phyloP scores from a whole-genome alignment of 2,329 filamentous ascomycete genomes.

The Trichoderma semiorbis region DNA sequence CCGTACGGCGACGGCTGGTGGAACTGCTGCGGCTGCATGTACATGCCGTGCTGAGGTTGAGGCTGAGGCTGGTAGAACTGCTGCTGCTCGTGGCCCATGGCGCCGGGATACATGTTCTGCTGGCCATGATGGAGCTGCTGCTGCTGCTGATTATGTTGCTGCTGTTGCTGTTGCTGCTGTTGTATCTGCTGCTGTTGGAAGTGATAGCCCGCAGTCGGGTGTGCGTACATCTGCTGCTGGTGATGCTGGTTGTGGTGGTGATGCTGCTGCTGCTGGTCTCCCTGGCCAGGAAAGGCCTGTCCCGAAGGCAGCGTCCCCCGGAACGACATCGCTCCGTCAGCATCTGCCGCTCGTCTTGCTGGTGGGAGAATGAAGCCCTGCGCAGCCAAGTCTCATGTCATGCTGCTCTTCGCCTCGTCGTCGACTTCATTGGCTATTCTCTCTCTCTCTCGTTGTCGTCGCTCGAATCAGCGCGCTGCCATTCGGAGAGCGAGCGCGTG shows the following conservation, averaged over 20 bases:
- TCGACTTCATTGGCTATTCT: background rate
- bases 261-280: conserved; percentile 28
- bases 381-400: conserved; percentile 17
- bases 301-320: conserved; percentile 39
- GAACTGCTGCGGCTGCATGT: conserved; percentile 25
- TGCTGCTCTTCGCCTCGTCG: conserved; percentile 14
- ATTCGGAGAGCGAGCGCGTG: background rate
- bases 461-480: background rate
- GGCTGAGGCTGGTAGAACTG: conserved; percentile 25
- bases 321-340: conserved; percentile 30
- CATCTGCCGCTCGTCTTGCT: conserved; percentile 20
- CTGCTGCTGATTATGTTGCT: conserved; percentile 20
- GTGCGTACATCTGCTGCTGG: background rate
- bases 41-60: conserved; percentile 21
- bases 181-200: conserved; percentile 26
- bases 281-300: conserved; percentile 39
- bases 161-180: conserved; percentile 22
- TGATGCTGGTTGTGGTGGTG: conserved; percentile 23
- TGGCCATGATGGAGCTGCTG: conserved; percentile 24
- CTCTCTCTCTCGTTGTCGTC: background rate
- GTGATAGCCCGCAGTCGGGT: background rate
- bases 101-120: conserved; percentile 20
- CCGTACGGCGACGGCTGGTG: conserved; percentile 20
- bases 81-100: conserved; percentile 23
- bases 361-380: conserved; percentile 13